Conservation (phyloP, 805 yeast species). For the Candida sithepensis region DNA sequence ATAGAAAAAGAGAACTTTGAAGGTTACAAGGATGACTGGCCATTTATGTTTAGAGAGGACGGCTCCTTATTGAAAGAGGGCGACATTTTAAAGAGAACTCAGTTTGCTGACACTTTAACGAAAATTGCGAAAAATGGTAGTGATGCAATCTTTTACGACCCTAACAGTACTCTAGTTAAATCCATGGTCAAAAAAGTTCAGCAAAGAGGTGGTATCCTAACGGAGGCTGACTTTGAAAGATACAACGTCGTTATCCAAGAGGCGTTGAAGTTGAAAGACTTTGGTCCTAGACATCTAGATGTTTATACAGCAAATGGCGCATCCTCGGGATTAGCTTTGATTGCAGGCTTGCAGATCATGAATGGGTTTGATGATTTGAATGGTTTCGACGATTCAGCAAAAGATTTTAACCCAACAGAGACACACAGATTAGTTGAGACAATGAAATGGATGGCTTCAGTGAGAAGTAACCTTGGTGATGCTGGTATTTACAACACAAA, state of each 20-base stretch:
- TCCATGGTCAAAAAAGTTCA: constrained; percentile 49
- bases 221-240: constrained; percentile 57
- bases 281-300: constrained; percentile 23
- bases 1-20: constrained; percentile 32
- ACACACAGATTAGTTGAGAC: constrained; percentile 74
- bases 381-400: constrained; percentile 21
- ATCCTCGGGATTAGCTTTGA: constrained; percentile 78
- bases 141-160: constrained; percentile 77
- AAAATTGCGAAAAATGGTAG: constrained; percentile 75
- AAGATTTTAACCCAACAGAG: constrained; percentile 44
- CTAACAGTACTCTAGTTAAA: constrained; percentile 68
- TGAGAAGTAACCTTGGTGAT: constrained; percentile 84
- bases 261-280: constrained; percentile 39
- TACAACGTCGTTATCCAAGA: constrained; percentile 51
- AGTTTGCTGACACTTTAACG: constrained; percentile 63
- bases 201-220: constrained; percentile 63
- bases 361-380: constrained; percentile 33
- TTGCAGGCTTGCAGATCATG: constrained; percentile 70
- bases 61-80: constrained; percentile 44
- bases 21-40: constrained; percentile 47
- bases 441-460: constrained; percentile 93
- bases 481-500: constrained; percentile 27
- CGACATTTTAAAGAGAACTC: constrained; percentile 56
- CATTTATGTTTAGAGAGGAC: constrained; percentile 41
- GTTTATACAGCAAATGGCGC: constrained; percentile 67